Conservation (phyloP, 176 grass and related monocot genomes). For the Bolboschoenus planiculmis region DNA sequence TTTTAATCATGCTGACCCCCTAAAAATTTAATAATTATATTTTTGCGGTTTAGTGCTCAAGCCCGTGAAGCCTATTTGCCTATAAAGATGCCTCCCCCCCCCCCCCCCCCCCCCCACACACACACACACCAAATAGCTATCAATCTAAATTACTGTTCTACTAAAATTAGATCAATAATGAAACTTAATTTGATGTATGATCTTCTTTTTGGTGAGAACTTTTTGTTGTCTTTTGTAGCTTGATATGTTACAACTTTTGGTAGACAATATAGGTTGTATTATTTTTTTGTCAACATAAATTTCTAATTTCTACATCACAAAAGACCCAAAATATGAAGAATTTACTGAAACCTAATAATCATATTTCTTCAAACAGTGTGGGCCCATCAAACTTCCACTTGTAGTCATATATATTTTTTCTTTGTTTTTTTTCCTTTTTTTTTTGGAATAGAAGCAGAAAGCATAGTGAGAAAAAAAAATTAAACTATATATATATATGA, state of each 20-base stretch:
- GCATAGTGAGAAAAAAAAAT: not conserved
- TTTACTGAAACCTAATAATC: not conserved
- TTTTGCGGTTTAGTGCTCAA: constrained; percentile 16
- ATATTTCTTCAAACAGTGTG: not conserved
- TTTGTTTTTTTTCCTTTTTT: not conserved
- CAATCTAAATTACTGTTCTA: constrained; percentile 11
- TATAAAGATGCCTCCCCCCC: constrained; percentile 28
- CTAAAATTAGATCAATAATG: not conserved
- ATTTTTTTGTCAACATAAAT: not conserved
- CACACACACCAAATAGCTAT: constrained; percentile 21
- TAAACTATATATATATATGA: not conserved
- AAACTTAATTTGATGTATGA: not conserved
- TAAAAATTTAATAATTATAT: constrained; percentile 28
- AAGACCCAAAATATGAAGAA: not conserved
- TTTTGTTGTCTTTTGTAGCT: constrained; percentile 2
- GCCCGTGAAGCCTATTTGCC: constrained; percentile 40
- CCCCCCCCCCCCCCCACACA: constrained; percentile 1
- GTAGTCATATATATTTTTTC: not conserved
- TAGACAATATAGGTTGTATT: not conserved
- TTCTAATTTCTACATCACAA: not conserved
- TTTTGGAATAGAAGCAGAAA: not conserved
- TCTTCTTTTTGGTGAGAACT: not conserved
- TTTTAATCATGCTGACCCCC: constrained; percentile 32
- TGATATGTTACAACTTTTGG: not conserved
- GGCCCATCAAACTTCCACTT: not conserved